Percentiles rank a stretch among this genome's conserved stretches.
These are phyloP conservation scores for Capillidium heterosporum DNA, from an alignment of 371 early-diverging fungal species.

Conservation along the genomic window DNA sequence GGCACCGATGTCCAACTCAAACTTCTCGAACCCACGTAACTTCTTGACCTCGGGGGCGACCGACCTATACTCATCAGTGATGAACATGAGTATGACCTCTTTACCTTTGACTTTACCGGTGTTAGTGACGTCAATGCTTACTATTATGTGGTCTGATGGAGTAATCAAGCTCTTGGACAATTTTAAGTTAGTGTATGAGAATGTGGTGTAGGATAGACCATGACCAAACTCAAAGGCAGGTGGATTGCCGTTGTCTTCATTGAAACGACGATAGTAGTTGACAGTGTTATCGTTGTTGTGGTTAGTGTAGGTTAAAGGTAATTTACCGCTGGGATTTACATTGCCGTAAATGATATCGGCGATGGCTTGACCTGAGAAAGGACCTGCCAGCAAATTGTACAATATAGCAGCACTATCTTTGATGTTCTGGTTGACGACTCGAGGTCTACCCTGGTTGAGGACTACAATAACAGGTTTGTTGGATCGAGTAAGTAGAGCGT, in stretches of 20 bases:
- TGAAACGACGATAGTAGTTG: not conserved
- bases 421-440: constrained; percentile 20
- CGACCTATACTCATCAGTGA: not conserved
- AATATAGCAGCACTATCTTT: constrained; percentile 27
- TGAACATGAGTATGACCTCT: constrained; percentile 24
- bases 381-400: constrained; percentile 19
- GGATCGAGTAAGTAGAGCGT: constrained; percentile 11
- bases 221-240: constrained; percentile 28
- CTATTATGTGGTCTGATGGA: constrained; percentile 5
- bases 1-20: constrained; percentile 12
- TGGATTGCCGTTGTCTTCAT: not conserved
- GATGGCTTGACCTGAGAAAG: constrained; percentile 27
- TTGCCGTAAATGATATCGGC: constrained; percentile 26
- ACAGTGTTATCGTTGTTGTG: constrained; percentile 14
- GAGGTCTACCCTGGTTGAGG: constrained; percentile 36
- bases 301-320: constrained; percentile 34
- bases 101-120: constrained; percentile 22
- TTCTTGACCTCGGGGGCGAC: not conserved
- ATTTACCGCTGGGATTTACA: constrained; percentile 23
- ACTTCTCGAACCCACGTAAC: not conserved
- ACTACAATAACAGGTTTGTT: constrained; percentile 23
- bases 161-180: constrained; percentile 9
- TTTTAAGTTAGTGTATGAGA: constrained; percentile 9
- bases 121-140: constrained; percentile 25
- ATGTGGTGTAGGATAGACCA: constrained; percentile 33